A percentile compares a stretch with the other conserved stretches of the same genome.
These are phyloP conservation scores for Ilyonectria destructans DNA, from an alignment of 2,329 filamentous ascomycete genomes.

Conservation along the genomic window DNA sequence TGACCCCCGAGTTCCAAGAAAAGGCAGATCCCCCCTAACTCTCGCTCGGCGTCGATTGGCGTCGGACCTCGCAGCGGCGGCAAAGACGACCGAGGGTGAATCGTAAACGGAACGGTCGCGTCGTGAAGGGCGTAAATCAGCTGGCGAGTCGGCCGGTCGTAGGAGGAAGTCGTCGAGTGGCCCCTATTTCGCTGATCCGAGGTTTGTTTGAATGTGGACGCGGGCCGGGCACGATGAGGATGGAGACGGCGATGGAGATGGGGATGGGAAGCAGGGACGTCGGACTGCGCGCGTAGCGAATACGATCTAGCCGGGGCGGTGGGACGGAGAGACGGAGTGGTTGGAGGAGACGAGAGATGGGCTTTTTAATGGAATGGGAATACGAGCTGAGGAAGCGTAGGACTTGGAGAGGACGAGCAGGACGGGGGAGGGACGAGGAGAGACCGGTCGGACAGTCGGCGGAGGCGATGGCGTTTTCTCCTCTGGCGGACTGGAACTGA, in stretches of 20 bases:
- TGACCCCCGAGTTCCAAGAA: slow-evolving; percentile 16
- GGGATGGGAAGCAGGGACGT: slow-evolving; percentile 31
- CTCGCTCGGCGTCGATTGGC: slow-evolving; percentile 23
- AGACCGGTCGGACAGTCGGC: slow-evolving; percentile 12
- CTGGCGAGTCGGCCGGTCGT: slow-evolving; percentile 13
- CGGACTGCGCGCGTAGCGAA: slow-evolving; percentile 40
- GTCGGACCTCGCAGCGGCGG: slow-evolving; percentile 10
- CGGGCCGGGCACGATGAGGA: slow-evolving; percentile 17
- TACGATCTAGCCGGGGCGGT: slow-evolving; percentile 47
- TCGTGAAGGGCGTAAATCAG: slow-evolving; percentile 22
- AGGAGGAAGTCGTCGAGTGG: slow-evolving; percentile 27
- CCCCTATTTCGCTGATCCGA: slow-evolving; percentile 32
- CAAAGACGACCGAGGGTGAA: slow-evolving; percentile 17
- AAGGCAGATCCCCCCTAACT: slow-evolving; percentile 27
- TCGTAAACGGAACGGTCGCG: slow-evolving; percentile 14
- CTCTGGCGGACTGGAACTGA: neutral
- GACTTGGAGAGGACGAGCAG: slow-evolving; percentile 31
- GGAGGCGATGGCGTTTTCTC: slow-evolving; percentile 16
- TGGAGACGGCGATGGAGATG: slow-evolving; percentile 27
- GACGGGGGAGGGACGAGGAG: slow-evolving; percentile 14
- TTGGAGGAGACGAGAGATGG: slow-evolving; percentile 43
- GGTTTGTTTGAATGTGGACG: slow-evolving; percentile 14
- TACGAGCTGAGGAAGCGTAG: slow-evolving; percentile 48
- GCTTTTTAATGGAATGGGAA: slow-evolving; percentile 48
- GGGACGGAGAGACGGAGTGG: slow-evolving; percentile 46